Conservation (phyloP, 148 eudicot genomes). For the Amaranthus palmeri region DNA sequence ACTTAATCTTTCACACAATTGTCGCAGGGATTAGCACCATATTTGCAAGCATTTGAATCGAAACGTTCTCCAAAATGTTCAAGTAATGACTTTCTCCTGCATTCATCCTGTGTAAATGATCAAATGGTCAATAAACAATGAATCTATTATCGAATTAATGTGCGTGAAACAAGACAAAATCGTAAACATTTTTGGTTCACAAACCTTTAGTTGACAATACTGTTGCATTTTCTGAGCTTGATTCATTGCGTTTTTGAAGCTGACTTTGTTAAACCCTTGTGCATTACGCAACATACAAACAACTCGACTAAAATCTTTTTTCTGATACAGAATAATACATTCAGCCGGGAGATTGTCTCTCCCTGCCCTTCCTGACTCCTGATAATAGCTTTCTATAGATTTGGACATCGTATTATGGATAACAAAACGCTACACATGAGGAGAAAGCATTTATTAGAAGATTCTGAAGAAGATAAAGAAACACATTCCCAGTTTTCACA, state of each 20-base stretch:
- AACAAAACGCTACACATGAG: conserved; percentile 73
- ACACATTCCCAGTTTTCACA: no score
- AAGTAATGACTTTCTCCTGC: conserved; percentile 82
- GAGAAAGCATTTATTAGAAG: conserved; percentile 15
- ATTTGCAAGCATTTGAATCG: conserved; percentile 55
- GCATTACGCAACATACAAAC: conserved; percentile 93
- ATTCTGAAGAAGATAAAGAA: neutral
- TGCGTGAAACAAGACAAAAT: neutral
- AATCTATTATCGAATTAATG: neutral
- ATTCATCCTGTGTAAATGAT: conserved; percentile 52
- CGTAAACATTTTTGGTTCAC: conserved; percentile 12
- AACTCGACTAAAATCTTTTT: conserved; percentile 92
- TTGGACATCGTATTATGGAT: conserved; percentile 97
- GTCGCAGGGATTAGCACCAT: conserved; percentile 84
- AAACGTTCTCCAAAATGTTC: conserved; percentile 88
- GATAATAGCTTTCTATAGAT: conserved; percentile 96
- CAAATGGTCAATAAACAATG: neutral
- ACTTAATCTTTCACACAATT: conserved; percentile 52
- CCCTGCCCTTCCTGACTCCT: conserved; percentile 98
- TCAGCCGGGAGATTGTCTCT: conserved; percentile 81
- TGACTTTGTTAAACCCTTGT: conserved; percentile 51
- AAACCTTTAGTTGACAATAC: conserved; percentile 87
- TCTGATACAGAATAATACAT: conserved; percentile 72
- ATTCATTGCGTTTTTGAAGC: conserved; percentile 72
- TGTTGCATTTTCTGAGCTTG: conserved; percentile 91